Conservation (phyloP, 2,329 filamentous ascomycete species). For the Apiospora malaysiana region DNA sequence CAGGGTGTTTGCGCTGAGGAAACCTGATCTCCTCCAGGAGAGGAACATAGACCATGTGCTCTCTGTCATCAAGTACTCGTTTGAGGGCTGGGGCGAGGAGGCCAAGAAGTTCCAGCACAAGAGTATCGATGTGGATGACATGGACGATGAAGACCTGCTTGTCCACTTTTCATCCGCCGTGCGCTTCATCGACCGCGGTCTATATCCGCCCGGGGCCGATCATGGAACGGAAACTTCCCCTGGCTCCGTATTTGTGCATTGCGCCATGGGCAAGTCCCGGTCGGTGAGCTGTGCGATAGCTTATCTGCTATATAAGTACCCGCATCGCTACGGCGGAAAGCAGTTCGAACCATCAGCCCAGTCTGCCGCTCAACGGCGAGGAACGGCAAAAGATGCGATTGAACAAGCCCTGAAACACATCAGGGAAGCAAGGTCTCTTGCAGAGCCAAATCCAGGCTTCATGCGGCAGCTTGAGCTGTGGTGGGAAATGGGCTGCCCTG, state of each 20-base stretch:
- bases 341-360: slow-evolving; percentile 51
- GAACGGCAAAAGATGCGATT: slow-evolving; percentile 55
- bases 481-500: slow-evolving; percentile 83
- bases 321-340: slow-evolving; percentile 54
- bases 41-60: slow-evolving; percentile 87
- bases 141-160: slow-evolving; percentile 86
- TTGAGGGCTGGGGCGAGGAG: slow-evolving; percentile 50
- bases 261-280: slow-evolving; percentile 95
- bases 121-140: slow-evolving; percentile 86
- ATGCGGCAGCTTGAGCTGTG: slow-evolving; percentile 88
- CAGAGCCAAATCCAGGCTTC: slow-evolving; percentile 91
- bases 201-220: slow-evolving; percentile 51
- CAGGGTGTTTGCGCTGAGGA: slow-evolving; percentile 25
- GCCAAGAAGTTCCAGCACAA: slow-evolving; percentile 72
- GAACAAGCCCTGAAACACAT: slow-evolving; percentile 71
- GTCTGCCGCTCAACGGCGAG: slow-evolving; percentile 45
- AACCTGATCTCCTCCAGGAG: slow-evolving; percentile 71
- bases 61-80: slow-evolving; percentile 67
- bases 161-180: slow-evolving; percentile 80
- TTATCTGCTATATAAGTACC: slow-evolving; percentile 77
- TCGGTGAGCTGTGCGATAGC: slow-evolving; percentile 85
- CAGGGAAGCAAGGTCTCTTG: slow-evolving; percentile 73
- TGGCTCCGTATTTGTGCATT: slow-evolving; percentile 65
- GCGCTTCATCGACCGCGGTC: slow-evolving; percentile 80
- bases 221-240: slow-evolving; percentile 22